Base-by-base conservation (phyloP, 1,139 yeast genomes). In the Diutina pseudorugosa region DNA sequence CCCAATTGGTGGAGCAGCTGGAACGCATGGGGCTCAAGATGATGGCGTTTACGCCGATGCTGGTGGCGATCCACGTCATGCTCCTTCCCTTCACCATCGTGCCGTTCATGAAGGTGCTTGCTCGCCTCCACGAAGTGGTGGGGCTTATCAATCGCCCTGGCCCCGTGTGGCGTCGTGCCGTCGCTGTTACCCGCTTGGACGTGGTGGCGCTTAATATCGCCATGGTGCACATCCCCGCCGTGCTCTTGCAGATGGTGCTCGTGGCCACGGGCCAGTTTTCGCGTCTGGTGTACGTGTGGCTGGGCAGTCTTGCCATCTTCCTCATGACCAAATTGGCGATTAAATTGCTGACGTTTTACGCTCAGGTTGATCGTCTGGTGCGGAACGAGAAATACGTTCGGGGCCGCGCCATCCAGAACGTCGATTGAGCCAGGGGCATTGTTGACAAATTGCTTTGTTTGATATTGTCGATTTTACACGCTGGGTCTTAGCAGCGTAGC, bases 331-430 rank as follows among this genome's bases (percentile, higher is more conserved):
- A 27, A 23, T 18, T 47, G 5, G 6, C 51, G 25, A 43, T 30
- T 8, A 50, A 44, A 14, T 49, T 41, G 40, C 25, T 16, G 41
- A 16, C 23, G n/a, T 30, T 25, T 4, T 45, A 40, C 25, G 20
- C 14, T 40, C 30, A 11, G 19, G 19, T 75, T 47, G 72, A 70
- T 52, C 72, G 69, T 20, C 74, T 75, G 57, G 82, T 83, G 33
- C 82, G 79, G 60, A 80, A 79, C 55, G 83, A 81, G 58, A 73
- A 74, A 56, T 84, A 81, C 58, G 80, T 81, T 11, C 75, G 75
- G 55, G 87, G 86, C 1, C 77, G 82, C 59, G 77, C 83, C 1
- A 70, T 84, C 53, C 80, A 80, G 55, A 84, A 83, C 61, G 68
- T 75, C 42, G 75, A 73, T 23, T 45, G 9, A 27, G 30, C 30